These are phyloP conservation scores for Thielaviopsis ethacetica DNA, from an alignment of 2,329 filamentous ascomycete species.

Conservation along the genomic window DNA sequence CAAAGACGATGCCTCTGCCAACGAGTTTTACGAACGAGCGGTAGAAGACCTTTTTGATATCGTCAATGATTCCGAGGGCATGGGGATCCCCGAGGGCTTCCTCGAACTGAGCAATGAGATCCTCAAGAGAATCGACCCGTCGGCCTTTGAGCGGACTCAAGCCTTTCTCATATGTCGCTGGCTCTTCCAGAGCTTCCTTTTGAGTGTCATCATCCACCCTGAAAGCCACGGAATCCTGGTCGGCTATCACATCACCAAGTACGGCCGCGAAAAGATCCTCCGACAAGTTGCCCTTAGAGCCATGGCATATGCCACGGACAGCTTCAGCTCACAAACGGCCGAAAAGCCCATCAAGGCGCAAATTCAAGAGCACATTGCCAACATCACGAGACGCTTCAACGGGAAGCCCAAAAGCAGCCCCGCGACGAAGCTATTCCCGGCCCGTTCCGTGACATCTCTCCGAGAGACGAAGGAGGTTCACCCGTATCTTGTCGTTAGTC, in stretches of 20 bases:
- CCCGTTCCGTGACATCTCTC: constrained; percentile 54
- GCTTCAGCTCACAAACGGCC: constrained; percentile 36
- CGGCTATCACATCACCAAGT: constrained; percentile 83
- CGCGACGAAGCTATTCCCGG: constrained; percentile 47
- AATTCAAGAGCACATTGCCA: constrained; percentile 54
- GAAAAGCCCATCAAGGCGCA: constrained; percentile 42
- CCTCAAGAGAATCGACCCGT: constrained; percentile 56
- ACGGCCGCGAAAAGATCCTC: constrained; percentile 67
- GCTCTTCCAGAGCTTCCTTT: constrained; percentile 77
- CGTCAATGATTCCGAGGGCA: constrained; percentile 68
- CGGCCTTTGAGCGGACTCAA: constrained; percentile 57
- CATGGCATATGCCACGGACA: constrained; percentile 63
- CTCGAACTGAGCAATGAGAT: constrained; percentile 76
- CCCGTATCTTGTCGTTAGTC: constrained; percentile 64
- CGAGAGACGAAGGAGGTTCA: constrained; percentile 64
- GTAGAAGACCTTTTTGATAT: constrained; percentile 70
- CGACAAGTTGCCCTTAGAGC: constrained; percentile 68
- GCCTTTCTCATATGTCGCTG: constrained; percentile 80
- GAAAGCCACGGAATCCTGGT: constrained; percentile 68
- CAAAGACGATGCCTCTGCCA: constrained; percentile 66
- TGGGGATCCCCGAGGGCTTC: constrained; percentile 73
- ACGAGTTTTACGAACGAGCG: constrained; percentile 76
- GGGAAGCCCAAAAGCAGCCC: constrained; percentile 31
- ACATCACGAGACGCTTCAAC: constrained; percentile 49
- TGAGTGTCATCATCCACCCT: constrained; percentile 71